Evolutionary conservation across 768 basidiomycete genomes (phyloP).

Genomic region (Clitopilus passeckerianus): DNA sequence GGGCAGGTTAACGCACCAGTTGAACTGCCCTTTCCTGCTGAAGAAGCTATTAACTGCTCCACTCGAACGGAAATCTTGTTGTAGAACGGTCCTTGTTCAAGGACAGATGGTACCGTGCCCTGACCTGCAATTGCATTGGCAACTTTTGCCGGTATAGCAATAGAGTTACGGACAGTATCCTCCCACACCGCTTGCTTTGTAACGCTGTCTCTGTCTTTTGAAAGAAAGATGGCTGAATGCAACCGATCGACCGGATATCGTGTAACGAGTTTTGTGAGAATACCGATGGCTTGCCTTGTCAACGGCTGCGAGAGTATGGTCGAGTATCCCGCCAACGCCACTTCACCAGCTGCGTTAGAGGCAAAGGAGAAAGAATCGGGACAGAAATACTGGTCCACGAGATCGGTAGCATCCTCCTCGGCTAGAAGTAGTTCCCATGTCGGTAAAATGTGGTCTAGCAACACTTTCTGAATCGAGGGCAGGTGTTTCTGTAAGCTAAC

Average conservation of each 20-base stretch:
- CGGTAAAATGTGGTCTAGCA: slow-evolving; percentile 63
- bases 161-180: slow-evolving; percentile 61
- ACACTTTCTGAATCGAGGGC: slow-evolving; percentile 55
- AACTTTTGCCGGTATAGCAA: slow-evolving; percentile 70
- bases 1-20: slow-evolving; percentile 30
- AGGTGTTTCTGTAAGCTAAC: slow-evolving; percentile 34
- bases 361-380: slow-evolving; percentile 58
- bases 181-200: slow-evolving; percentile 55
- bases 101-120: slow-evolving; percentile 31
- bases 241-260: slow-evolving; percentile 71
- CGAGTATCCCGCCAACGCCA: slow-evolving; percentile 59
- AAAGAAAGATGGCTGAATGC: slow-evolving; percentile 43
- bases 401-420: slow-evolving; percentile 36
- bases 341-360: slow-evolving; percentile 41
- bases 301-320: slow-evolving; percentile 52
- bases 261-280: slow-evolving; percentile 49
- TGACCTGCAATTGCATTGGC: slow-evolving; percentile 61
- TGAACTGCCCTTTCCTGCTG: slow-evolving; percentile 25
- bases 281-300: slow-evolving; percentile 39
- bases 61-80: slow-evolving; percentile 45
- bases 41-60: slow-evolving; percentile 44
- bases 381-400: slow-evolving; percentile 70
- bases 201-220: slow-evolving; percentile 11
- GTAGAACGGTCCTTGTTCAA: slow-evolving; percentile 59
- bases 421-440: slow-evolving; percentile 58